Evolutionary conservation across 192 early-diverging fungal species (phyloP), one percentile per base, ranked within the genome.

Genomic region (Umbelopsis sp.): DNA sequence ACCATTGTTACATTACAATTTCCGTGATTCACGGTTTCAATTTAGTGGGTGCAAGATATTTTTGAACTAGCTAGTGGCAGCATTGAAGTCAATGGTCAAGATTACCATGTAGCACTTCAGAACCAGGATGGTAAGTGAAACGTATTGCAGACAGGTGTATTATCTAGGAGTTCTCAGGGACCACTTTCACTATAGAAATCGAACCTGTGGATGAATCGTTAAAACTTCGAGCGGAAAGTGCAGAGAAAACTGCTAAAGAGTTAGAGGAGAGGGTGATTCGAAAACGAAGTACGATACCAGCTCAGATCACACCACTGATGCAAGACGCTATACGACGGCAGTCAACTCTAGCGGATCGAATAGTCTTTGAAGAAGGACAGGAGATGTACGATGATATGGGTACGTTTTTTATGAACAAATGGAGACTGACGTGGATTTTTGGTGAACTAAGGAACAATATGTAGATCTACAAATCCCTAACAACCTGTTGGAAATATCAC

Each of bases 301-400:
- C 79, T n/a, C 81, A 79, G 68, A 77, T 82, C 69, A 78, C 76
- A 31, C 78, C 76, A 74, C 25, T 82, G 24, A 68, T 82, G 34
- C 71, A 77, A 41, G 81, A 82, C 65, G 81, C 75, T 26, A 71
- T 82, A 25, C 50, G 56, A 4, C 69, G 81, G 14, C 77, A 82
- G 49, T 76, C 81, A 14, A 74, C 77, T 12, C 36, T 79, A 0
- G 72, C 72, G 5, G 81, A 82, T 52, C 70, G 72, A n/a, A 49
- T 76, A 25, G 77, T 76, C n/a, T 82, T 79, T 51, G 72, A 78
- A 21, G 68, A 70, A 1, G 56, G 71, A 3, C 69, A 49, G 22
- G 56, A 59, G 32, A 38, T 51, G 25, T 21, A 31, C n/a, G 36
- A 54, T 20, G 36, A 31, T 41, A 25, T 16, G 32, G 56, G 41